phyloP scores from a whole-genome alignment of 2,329 filamentous ascomycete genomes.

The Xylariaceae sp. region DNA sequence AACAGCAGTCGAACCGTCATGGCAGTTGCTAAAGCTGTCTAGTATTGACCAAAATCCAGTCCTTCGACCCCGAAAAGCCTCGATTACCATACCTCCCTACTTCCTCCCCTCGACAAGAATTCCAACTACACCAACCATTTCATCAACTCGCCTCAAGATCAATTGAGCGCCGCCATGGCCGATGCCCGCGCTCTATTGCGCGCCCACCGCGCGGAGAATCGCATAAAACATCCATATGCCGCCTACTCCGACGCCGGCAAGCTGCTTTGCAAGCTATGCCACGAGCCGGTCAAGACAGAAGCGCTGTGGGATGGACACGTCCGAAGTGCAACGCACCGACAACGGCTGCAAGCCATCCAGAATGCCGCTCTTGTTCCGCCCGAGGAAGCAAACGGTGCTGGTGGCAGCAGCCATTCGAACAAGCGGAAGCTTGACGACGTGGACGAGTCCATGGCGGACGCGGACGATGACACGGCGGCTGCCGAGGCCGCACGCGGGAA shows the following conservation, averaged over 20 bases:
- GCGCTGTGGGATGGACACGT: constrained; percentile 59
- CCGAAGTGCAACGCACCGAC: constrained; percentile 39
- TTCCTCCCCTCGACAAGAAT: not conserved
- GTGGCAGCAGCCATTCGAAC: constrained; percentile 9
- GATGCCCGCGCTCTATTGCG: constrained; percentile 75
- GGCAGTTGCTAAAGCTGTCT: too few species aligned
- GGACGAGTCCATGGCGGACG: constrained; percentile 23
- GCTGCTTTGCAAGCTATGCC: constrained; percentile 61
- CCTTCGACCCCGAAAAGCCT: not conserved
- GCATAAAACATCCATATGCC: constrained; percentile 63
- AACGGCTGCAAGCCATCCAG: constrained; percentile 22
- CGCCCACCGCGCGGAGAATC: constrained; percentile 66
- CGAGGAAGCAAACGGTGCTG: constrained; percentile 14
- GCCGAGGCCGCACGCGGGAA: constrained; percentile 33
- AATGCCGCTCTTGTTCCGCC: constrained; percentile 15
- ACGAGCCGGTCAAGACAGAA: constrained; percentile 57
- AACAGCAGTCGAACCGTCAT: too few species aligned
- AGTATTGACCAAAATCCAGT: too few species aligned
- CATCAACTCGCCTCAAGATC: too few species aligned
- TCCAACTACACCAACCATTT: not conserved
- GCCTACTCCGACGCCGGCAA: constrained; percentile 61
- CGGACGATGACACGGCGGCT: constrained; percentile 18
- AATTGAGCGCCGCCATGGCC: constrained; percentile 60
- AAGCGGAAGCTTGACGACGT: constrained; percentile 24
- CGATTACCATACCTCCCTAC: not conserved